A percentile compares a stretch with the other conserved stretches of the same genome.
Conservation (phyloP, 2,329 filamentous ascomycete species). For the Aspergillus fijiensis region DNA sequence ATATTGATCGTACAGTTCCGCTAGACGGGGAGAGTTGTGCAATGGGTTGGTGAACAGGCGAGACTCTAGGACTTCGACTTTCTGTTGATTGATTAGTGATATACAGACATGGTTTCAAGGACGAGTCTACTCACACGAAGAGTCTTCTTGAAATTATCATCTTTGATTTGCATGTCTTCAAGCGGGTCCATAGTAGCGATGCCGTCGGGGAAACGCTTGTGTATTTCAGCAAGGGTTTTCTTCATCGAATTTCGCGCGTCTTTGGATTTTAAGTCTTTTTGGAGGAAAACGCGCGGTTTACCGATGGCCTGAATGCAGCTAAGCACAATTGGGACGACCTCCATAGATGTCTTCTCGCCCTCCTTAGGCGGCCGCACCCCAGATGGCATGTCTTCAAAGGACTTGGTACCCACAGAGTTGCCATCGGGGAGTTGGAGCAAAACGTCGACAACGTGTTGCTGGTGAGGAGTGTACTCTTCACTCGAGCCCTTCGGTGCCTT, state of each 20-base stretch:
- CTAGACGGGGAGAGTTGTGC: slow-evolving; percentile 82
- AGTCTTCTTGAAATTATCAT: slow-evolving; percentile 90
- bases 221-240: slow-evolving; percentile 72
- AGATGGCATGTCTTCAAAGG: slow-evolving; percentile 62
- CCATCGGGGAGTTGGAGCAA: slow-evolving; percentile 64
- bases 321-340: slow-evolving; percentile 81
- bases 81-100: slow-evolving; percentile 51
- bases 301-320: slow-evolving; percentile 82
- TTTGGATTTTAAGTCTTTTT: slow-evolving; percentile 68
- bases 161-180: slow-evolving; percentile 92
- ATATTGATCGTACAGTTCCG: slow-evolving; percentile 84
- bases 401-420: slow-evolving; percentile 54
- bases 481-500: slow-evolving; percentile 64
- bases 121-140: slow-evolving; percentile 55
- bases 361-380: slow-evolving; percentile 60
- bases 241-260: slow-evolving; percentile 68
- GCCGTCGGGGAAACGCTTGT: slow-evolving; percentile 87
- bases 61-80: slow-evolving; percentile 96
- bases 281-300: slow-evolving; percentile 79
- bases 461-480: slow-evolving; percentile 69
- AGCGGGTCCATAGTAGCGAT: slow-evolving; percentile 86
- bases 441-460: slow-evolving; percentile 81
- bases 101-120: not conserved
- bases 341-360: slow-evolving; percentile 68
- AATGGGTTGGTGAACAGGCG: slow-evolving; percentile 84